Conservation (phyloP, 192 early-diverging fungal genomes). For the Cetraspora pellucida region DNA sequence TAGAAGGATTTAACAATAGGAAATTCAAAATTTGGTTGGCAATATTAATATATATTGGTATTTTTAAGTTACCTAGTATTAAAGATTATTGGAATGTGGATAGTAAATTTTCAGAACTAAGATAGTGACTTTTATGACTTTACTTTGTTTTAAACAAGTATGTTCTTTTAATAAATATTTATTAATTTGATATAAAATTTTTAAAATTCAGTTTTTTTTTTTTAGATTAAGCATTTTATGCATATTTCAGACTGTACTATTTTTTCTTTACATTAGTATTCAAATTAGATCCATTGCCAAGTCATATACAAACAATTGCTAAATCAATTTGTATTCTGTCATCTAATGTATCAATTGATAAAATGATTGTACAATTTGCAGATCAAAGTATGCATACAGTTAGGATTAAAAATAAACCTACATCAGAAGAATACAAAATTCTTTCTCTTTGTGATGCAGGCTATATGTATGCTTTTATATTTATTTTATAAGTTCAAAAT, state of each 20-base stretch:
- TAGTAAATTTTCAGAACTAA: neutral
- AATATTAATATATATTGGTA: conserved; percentile 36
- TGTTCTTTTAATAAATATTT: neutral
- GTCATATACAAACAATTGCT: conserved; percentile 10
- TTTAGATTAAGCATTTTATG: neutral
- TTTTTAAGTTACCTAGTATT: conserved; percentile 17
- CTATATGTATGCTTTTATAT: conserved; percentile 37
- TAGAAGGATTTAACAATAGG: neutral
- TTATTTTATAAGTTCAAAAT: conserved; percentile 18
- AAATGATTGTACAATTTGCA: conserved; percentile 39
- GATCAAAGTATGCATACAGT: conserved; percentile 35
- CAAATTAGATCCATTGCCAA: conserved; percentile 35
- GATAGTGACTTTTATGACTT: conserved; percentile 30
- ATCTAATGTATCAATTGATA: conserved; percentile 34
- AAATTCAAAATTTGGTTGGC: conserved; percentile 30
- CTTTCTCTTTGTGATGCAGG: conserved; percentile 41
- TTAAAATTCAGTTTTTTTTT: no score
- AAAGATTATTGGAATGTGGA: conserved; percentile 25
- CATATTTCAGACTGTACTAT: neutral
- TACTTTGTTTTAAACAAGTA: conserved; percentile 33
- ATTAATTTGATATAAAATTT: no score
- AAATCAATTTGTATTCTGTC: conserved; percentile 31
- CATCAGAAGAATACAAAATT: conserved; percentile 38
- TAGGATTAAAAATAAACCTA: conserved; percentile 42
- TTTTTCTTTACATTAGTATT: neutral